Base-by-base conservation (phyloP, 2,329 filamentous ascomycete genomes). In the Colletotrichum sidae region DNA sequence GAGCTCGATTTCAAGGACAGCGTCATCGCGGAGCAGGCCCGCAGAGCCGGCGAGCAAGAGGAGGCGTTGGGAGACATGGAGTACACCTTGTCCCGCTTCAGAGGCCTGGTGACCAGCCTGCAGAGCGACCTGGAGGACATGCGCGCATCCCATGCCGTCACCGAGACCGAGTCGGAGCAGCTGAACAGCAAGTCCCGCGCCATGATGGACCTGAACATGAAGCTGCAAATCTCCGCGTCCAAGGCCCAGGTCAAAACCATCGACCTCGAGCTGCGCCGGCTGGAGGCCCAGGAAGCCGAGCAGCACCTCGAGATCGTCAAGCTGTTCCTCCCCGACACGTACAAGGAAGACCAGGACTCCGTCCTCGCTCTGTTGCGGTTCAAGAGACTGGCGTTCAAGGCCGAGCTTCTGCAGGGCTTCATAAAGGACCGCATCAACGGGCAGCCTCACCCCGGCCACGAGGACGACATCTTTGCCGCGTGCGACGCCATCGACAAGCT, bases 121-220 rank as follows among this genome's bases (percentile, higher is more conserved):
- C 94, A 97, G 77, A 89, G 84, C 70, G 94, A 97, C 74, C 81
- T 98, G 69, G 92, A 97, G 71, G 94, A 98, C 73, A 95, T 97
- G 86, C 89, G 93, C 65, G 92, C 94, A 11, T 96, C 94, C 4
- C 93, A 96, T 72, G 93, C 94, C 49, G 92, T 98, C 70, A 96
- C 94, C 1, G 96, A 98, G 77, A 91, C 91, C 13, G 94, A 98
- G 76, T 94, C 95, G 1, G 94, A 94, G 75, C 93, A 98, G 76
- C 87, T 98, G 60, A 94, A 90, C 69, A 92, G 88, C 72, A 91
- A 93, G 68, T 97, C 95, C 49, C 89, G 94, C 68, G 94, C 95
- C 58, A 97, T 99, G 91, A 92, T 97, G 88, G 95, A 99, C 73
- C 86, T 99, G 50, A 98, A 98, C 77, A 88, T 95, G 86, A 96